Evolutionary conservation across 257 asterid species (phyloP).

Genomic region (Capsicum rhomboideum): DNA sequence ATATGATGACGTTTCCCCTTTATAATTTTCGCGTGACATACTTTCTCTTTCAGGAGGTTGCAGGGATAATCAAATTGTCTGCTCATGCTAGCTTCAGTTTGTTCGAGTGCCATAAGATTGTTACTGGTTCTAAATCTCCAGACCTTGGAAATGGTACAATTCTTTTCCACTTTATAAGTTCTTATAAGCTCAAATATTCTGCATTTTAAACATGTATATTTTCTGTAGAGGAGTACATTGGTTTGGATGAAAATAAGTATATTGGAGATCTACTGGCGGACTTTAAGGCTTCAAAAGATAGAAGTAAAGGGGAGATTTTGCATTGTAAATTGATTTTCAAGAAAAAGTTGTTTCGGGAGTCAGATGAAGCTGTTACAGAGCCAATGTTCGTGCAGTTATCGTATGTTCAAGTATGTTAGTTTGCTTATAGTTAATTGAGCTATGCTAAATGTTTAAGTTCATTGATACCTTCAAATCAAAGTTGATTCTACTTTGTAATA

Average conservation of each 20-base stretch:
- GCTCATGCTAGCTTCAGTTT: conserved; percentile 87
- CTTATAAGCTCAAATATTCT: background rate
- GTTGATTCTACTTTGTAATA: background rate
- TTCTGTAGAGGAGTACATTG: conserved; percentile 72
- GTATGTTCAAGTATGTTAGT: conserved; percentile 71
- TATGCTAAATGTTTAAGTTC: background rate
- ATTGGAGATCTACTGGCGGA: conserved; percentile 95
- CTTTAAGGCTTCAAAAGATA: conserved; percentile 89
- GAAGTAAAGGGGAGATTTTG: conserved; percentile 93
- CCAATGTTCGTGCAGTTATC: conserved; percentile 93
- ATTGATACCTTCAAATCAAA: background rate
- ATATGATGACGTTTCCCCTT: background rate
- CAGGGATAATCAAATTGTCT: conserved; percentile 85
- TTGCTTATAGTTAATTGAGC: background rate
- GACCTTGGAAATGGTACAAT: conserved; percentile 81
- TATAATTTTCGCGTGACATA: background rate
- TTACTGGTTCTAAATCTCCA: conserved; percentile 76
- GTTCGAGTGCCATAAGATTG: conserved; percentile 92
- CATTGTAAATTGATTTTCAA: conserved; percentile 81
- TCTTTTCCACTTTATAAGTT: background rate
- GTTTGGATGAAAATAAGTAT: conserved; percentile 89
- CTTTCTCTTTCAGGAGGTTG: conserved; percentile 68
- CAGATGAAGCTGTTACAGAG: conserved; percentile 88
- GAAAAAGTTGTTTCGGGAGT: conserved; percentile 93
- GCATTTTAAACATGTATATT: conserved; percentile 3